Base-by-base conservation (phyloP, 805 yeast genomes). In the Candida adriatica region DNA sequence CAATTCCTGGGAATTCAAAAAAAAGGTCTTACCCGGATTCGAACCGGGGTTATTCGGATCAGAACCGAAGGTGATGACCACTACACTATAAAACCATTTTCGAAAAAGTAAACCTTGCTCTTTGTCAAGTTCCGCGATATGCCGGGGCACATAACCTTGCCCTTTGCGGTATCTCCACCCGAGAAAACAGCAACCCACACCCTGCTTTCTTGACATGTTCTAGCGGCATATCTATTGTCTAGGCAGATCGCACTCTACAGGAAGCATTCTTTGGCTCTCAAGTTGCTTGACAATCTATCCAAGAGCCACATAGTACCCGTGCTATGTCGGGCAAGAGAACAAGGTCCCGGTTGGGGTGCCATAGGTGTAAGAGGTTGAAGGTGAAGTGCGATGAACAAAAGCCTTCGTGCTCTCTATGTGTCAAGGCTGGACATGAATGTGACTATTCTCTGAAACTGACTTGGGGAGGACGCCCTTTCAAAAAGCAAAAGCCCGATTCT, bases 391-490 rank as follows among this genome's bases (percentile, higher is more conserved):
- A 77, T 43, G 90, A 81, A 49, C 39, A 32, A 13, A 77, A 75
- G 46, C 92, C 92, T 0, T 38, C 46, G 1, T 82, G 94, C 45
- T 45, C 66, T 1, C 63, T 68, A 35, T 82, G 94, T 49, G 24
- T 47, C 1, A 73, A 69, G 38, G 53, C 66, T 3, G 53, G 56
- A 1, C 52, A 55, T 11, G 37, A 43, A 2, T 81, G 92, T 54
- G 87, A 79, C 46, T 82, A 81, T 43, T 60, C 77, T 4, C 45
- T 81, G 8, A 70, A 66, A 38, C 58, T 81, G 19, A 68, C 74
- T 0, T 82, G 90, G 90, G 87, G 85, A 13, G 88, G 88, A 0
- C 55, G 87, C 29, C 84, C 84, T 0, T 70, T 63, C 49, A 71
- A 72, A 59, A 58, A 48, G 49, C 61, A 41, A 55, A 51, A 46